Conservation (phyloP, 176 grass and related monocot species). For the Eleusine indica region DNA sequence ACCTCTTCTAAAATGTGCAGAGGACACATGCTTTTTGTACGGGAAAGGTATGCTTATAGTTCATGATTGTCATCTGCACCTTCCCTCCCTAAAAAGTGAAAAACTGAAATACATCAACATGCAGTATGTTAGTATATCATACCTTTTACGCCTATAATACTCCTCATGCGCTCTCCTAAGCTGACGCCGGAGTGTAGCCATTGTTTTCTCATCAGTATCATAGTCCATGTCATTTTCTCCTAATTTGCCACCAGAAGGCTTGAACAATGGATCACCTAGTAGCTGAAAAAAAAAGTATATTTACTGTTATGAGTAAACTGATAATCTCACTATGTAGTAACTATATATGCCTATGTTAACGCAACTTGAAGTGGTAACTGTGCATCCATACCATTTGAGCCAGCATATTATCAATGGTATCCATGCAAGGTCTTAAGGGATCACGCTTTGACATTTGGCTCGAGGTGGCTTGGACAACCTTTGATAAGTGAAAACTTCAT, state of each 20-base stretch:
- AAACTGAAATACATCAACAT: not conserved
- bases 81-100: not conserved
- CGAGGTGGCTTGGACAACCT: conserved; percentile 94
- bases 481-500: conserved; percentile 28
- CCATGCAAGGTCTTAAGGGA: conserved; percentile 75
- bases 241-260: conserved; percentile 73
- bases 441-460: conserved; percentile 99
- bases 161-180: conserved; percentile 80
- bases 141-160: conserved; percentile 91
- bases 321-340: conserved; percentile 14
- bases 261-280: conserved; percentile 71
- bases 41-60: not conserved
- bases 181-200: conserved; percentile 79
- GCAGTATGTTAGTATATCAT: conserved; percentile 8
- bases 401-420: conserved; percentile 86
- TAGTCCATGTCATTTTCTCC: conserved; percentile 97
- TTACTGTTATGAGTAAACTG: conserved; percentile 20
- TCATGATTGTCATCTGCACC: not conserved
- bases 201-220: conserved; percentile 92
- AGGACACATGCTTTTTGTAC: not conserved
- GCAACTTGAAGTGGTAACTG: conserved; percentile 27
- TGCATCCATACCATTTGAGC: conserved; percentile 72
- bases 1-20: not conserved
- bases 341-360: not conserved
- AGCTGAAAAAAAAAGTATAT: conserved; percentile 47